Evolutionary conservation across 495 filamentous ascomycete genomes (phyloP).

Genomic region (Podospora pseudoanserina): DNA sequence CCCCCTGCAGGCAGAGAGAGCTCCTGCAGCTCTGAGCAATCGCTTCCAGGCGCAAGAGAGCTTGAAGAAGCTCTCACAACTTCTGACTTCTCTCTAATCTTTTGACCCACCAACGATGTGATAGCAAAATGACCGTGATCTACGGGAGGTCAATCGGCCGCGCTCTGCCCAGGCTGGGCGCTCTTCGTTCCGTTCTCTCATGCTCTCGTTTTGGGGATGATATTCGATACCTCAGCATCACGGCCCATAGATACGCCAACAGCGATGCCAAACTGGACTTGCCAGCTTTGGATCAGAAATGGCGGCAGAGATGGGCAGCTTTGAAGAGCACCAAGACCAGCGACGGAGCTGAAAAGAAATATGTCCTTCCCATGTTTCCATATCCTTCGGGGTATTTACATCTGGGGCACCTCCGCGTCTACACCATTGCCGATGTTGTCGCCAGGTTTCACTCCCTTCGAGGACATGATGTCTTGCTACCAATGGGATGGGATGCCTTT

Average conservation of each 20-base stretch:
- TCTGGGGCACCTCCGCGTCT: constrained; percentile 83
- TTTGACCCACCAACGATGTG: constrained; percentile 20
- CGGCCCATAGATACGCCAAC: constrained; percentile 26
- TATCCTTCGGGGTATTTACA: constrained; percentile 90
- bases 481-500: constrained; percentile 94
- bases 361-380: constrained; percentile 88
- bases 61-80: constrained; percentile 1
- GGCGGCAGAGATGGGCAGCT: constrained; percentile 48
- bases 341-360: constrained; percentile 50
- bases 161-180: constrained; percentile 24
- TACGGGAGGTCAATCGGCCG: constrained; percentile 32
- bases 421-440: constrained; percentile 85
- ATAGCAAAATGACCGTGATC: constrained; percentile 30
- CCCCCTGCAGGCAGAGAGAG: neutral
- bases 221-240: constrained; percentile 14
- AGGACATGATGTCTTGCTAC: constrained; percentile 72
- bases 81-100: neutral
- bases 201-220: constrained; percentile 6
- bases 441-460: constrained; percentile 73
- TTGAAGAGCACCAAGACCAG: constrained; percentile 5
- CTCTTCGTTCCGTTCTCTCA: constrained; percentile 7
- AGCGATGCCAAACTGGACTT: constrained; percentile 55
- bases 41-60: neutral
- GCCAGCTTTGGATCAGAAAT: constrained; percentile 66
- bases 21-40: neutral